Evolutionary conservation across 2,329 filamentous ascomycete species (phyloP).

Genomic region (Colletotrichum camelliae): DNA sequence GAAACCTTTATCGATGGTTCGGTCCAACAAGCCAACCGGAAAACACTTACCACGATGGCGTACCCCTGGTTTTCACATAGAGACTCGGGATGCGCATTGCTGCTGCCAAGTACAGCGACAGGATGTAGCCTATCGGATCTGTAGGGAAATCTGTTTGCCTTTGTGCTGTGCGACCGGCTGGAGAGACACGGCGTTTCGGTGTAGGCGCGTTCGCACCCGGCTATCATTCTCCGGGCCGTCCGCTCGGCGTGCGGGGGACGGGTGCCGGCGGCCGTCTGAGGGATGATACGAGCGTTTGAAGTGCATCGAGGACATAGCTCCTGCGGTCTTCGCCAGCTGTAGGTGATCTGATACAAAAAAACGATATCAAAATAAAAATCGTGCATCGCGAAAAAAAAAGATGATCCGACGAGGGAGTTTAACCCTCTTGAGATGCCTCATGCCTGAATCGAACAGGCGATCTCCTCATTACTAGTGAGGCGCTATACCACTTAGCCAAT

Average conservation of each 20-base stretch:
- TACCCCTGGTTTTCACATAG: neutral
- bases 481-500: slow-evolving; percentile 20
- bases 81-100: neutral
- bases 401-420: accelerated
- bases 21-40: neutral
- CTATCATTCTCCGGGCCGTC: neutral
- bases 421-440: neutral
- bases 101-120: neutral
- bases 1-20: neutral
- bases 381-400: neutral
- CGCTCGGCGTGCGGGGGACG: neutral
- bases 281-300: neutral
- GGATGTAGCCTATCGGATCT: neutral
- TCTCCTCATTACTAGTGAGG: slow-evolving; percentile 21
- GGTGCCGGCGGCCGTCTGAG: neutral
- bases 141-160: accelerated
- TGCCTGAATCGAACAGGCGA: slow-evolving; percentile 15
- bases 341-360: neutral
- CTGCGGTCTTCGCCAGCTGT: neutral
- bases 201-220: neutral
- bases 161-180: neutral
- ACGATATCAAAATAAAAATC: neutral
- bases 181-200: neutral
- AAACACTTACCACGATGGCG: neutral
- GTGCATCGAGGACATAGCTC: accelerated